Evolutionary conservation across 2,329 filamentous ascomycete genomes (phyloP), one percentile per base, ranked within the genome.

Genomic region (Colletotrichum coccodes): DNA sequence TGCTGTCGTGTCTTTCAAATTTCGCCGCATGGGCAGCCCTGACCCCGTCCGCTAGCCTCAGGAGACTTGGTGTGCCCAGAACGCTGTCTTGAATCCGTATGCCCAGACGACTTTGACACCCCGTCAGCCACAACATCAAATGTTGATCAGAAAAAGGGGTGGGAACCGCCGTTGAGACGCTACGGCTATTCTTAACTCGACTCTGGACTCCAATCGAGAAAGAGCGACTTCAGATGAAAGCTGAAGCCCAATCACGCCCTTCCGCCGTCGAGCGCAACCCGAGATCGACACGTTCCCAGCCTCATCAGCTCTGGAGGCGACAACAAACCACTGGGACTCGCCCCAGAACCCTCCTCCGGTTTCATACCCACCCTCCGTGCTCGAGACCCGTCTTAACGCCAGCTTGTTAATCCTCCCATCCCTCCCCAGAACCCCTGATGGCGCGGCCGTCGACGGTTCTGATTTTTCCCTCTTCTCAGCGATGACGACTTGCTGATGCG

Each of bases 401-500:
- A 66, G 49, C 58, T 14, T 36, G 64, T 58, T 50, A 58, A 57
- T n/a, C 52, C 57, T 34, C 30, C 16, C 57, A 66, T 66, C 49
- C 57, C 57, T 66, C 30, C 32, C 42, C 18, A 21, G 53, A 21
- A 18, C 58, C 59, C 50, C 52, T 63, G 58, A n/a, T 36, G 49
- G 23, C 18, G 40, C 40, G 40, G n/a, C n/a, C 42, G 34, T 50
- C 30, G 42, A 38, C 23, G 59, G 21, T 42, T 44, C 44, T 14
- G 30, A 26, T 62, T 40, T 18, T 50, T 57, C 16, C 57, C 23
- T 40, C 46, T 28, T 64, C 40, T 47, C 26, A 30, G 46, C 34
- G 54, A 60, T 65, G 56, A 65, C 56, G 61, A 64, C 23, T 59
- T 64, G 52, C 60, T 58, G 60, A 64, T 64, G 61, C 53, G 62